Conservation (phyloP, 495 filamentous ascomycete species). For the Rhypophila decipiens region DNA sequence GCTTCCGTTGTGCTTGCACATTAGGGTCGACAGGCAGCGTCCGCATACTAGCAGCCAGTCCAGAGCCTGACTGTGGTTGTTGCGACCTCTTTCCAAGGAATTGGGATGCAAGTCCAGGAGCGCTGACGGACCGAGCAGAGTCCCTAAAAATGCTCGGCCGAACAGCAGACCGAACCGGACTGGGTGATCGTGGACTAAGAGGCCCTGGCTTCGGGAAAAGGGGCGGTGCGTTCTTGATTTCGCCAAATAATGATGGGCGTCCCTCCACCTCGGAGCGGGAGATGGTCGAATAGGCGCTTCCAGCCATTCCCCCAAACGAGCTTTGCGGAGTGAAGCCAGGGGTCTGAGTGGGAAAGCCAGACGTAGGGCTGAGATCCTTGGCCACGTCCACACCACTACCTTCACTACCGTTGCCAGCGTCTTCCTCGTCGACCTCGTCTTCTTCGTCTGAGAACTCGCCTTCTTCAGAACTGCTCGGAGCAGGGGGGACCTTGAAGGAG, state of each 20-base stretch:
- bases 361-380: conserved; percentile 58
- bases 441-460: conserved; percentile 18
- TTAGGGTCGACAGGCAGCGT: conserved; percentile 26
- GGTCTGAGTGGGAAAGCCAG: conserved; percentile 39
- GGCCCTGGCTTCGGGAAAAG: conserved; percentile 53
- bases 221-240: conserved; percentile 47
- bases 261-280: conserved; percentile 39
- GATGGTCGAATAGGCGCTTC: conserved; percentile 37
- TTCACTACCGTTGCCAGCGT: conserved; percentile 42
- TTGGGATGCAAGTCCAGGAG: conserved; percentile 46
- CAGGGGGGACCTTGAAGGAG: conserved; percentile 10
- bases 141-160: conserved; percentile 46
- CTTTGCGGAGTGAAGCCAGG: conserved; percentile 57
- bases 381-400: conserved; percentile 60
- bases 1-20: conserved; percentile 32
- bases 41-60: conserved; percentile 11
- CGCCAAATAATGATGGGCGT: conserved; percentile 60
- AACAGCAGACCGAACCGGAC: conserved; percentile 56
- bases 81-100: conserved; percentile 29
- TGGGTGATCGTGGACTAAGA: conserved; percentile 68
- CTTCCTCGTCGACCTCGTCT: conserved; percentile 27
- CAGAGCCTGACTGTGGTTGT: conserved; percentile 12
- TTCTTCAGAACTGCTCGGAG: conserved; percentile 21
- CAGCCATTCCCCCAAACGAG: conserved; percentile 53
- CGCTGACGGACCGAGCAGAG: conserved; percentile 49